Evolutionary conservation across 225 moss, liverwort and hornwort genomes (phyloP).

Genomic region (Polytrichum formosum): DNA sequence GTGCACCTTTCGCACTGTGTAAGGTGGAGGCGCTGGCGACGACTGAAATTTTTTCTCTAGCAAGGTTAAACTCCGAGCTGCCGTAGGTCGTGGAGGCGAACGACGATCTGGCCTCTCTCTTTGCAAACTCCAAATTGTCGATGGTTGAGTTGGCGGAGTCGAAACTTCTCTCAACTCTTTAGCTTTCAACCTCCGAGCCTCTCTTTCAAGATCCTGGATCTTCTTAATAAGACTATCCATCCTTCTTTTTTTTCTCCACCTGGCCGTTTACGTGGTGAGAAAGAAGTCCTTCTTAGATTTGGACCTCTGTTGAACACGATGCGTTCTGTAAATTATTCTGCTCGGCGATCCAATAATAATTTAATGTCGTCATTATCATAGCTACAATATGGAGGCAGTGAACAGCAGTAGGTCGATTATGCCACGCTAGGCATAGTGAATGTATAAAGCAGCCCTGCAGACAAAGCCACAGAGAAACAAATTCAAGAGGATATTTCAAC

Average conservation of each 20-base stretch:
- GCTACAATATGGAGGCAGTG: too few species aligned
- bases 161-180: not conserved
- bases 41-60: conserved; percentile 18
- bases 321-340: too few species aligned
- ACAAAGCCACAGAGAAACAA: too few species aligned
- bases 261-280: not conserved
- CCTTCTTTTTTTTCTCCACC: not conserved
- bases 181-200: conserved; percentile 32
- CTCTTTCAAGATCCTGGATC: conserved; percentile 39
- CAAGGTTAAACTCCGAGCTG: conserved; percentile 39
- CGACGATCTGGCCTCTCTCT: conserved; percentile 6
- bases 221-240: conserved; percentile 38
- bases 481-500: too few species aligned
- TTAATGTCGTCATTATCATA: too few species aligned
- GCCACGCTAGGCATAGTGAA: too few species aligned
- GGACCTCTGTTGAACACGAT: too few species aligned
- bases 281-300: not conserved
- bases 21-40: not conserved
- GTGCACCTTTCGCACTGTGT: conserved; percentile 18
- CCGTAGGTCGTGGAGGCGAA: conserved; percentile 27
- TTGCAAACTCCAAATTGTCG: conserved; percentile 29
- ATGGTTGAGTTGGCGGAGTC: conserved; percentile 1
- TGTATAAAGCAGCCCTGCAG: too few species aligned
- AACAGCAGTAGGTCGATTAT: too few species aligned
- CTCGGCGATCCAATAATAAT: too few species aligned